Conservation (phyloP, 129 eudicot species). For the Solidago caesia region DNA sequence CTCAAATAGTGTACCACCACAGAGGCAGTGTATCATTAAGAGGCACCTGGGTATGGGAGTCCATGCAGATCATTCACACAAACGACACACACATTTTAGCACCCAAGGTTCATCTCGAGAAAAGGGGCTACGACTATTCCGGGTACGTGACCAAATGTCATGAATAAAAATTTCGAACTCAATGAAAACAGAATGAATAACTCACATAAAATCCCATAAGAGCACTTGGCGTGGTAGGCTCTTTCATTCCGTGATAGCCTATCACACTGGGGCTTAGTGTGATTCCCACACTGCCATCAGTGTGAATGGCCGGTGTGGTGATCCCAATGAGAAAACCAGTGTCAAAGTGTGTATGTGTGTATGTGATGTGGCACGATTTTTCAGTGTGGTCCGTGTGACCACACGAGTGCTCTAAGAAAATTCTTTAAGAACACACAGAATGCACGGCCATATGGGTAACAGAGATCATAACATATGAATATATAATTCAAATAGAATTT, state of each 20-base stretch:
- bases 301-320: too few species aligned
- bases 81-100: conserved; percentile 55
- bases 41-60: conserved; percentile 63
- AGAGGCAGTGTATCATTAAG: conserved; percentile 78
- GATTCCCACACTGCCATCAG: too few species aligned
- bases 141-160: conserved; percentile 14
- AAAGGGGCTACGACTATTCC: conserved; percentile 31
- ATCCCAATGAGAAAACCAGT: too few species aligned
- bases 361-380: too few species aligned
- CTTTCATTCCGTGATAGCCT: too few species aligned
- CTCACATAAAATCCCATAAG: too few species aligned
- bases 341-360: too few species aligned
- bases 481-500: neutral
- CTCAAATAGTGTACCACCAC: conserved; percentile 78
- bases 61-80: conserved; percentile 68
- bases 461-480: too few species aligned
- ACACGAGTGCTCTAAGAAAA: neutral
- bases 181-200: neutral
- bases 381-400: too few species aligned
- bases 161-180: neutral
- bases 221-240: too few species aligned
- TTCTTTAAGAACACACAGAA: neutral
- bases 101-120: conserved; percentile 42
- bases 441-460: neutral
- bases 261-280: too few species aligned